phyloP scores from a whole-genome alignment of 2,329 filamentous ascomycete genomes.

The Alternaria burnsii region DNA sequence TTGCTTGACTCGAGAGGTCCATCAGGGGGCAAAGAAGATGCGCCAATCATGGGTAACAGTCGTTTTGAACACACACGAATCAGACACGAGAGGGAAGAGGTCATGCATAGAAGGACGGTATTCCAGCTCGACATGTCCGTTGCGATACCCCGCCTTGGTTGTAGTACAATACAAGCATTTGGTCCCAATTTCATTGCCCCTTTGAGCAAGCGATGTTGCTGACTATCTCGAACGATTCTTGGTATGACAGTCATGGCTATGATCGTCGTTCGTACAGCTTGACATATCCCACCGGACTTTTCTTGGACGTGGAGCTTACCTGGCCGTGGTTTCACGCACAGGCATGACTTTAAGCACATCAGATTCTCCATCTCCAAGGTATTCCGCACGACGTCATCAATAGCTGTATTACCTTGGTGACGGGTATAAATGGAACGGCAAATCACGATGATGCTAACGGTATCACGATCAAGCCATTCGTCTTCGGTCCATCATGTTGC shows the following conservation, averaged over 20 bases:
- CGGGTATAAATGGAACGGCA: background rate
- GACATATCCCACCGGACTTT: background rate
- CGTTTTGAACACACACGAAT: background rate
- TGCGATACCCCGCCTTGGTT: background rate
- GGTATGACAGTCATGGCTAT: no score
- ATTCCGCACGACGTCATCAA: background rate
- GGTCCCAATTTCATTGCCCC: background rate
- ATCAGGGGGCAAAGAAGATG: background rate
- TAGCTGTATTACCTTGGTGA: background rate
- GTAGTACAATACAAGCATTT: background rate
- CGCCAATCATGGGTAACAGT: background rate
- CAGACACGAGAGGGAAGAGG: background rate
- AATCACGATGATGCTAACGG: background rate
- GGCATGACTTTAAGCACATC: background rate
- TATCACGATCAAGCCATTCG: background rate
- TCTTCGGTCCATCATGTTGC: slow-evolving; percentile 5
- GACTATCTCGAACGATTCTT: background rate
- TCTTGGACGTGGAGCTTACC: no score
- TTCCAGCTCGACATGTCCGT: no score
- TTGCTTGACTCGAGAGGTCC: background rate
- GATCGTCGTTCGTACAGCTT: background rate
- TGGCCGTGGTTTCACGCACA: background rate
- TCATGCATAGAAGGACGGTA: background rate
- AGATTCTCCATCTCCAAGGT: background rate
- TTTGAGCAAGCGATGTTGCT: background rate